Evolutionary conservation across 345 rosid species (phyloP), one percentile per base, ranked within the genome.

Genomic region (Turnera subulata): DNA sequence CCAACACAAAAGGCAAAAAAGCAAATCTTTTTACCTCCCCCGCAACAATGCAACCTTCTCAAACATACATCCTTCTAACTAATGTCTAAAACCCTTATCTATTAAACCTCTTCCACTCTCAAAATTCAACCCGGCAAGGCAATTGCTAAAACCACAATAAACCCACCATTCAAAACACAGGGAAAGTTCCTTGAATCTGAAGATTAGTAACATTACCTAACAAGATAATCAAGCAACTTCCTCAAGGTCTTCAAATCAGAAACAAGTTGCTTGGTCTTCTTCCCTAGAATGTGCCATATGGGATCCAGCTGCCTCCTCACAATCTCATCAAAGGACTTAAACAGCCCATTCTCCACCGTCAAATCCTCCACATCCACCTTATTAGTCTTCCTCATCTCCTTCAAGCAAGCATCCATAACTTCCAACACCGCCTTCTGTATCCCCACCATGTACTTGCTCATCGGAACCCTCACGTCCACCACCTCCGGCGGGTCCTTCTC

Each of bases 301-400:
- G 99, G 99, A 55, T 93, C 97, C 76, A 93, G 76, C 59, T 93
- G 99, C 61, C 89, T 85, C 76, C 90, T 81, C 66, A 93, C 77
- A 66, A 93, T 89, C 85, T 93, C 99, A 80, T 93, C 99, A 81
- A 93, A 93, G 20, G 94, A 89, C 84, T 93, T 93, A 38, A 93
- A 93, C 83, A 93, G 65, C 5, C 96, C 97, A 75, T 82, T 89
- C 83, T 93, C 97, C 25, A 93, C 83, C 5, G 97, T 93, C 81
- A 93, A 67, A 77, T 93, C 96, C 72, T 93, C 99, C 22, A 93
- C 85, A 50, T 93, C 99, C 26, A 93, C 97, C 75, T 89, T 89
- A 17, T 93, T 93, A 0, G 96, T 87, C 82, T 89, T 87, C 75
- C 79, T 87, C 97, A 89, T 84, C 81, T 93, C 99, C 77, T 93